Evolutionary conservation across 805 yeast species (phyloP), one percentile per base, ranked within the genome.

Genomic region (Metschnikowia hibisci): DNA sequence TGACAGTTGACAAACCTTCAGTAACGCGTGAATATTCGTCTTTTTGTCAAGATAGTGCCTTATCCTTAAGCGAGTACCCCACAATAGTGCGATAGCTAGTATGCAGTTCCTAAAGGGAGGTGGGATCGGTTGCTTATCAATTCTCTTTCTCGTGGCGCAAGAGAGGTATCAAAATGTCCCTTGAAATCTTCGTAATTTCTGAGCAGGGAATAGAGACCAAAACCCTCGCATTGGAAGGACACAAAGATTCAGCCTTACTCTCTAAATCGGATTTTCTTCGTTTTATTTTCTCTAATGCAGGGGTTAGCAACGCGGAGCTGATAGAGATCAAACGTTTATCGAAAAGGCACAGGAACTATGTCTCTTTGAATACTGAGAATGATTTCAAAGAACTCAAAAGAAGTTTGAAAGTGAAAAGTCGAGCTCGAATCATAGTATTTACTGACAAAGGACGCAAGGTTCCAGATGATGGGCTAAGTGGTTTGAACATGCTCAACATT

Each of bases 361-460:
- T 76, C 10, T 45, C 58, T 4, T 64, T 78, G 47, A 69, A 60
- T 13, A 41, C 63, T 4, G 49, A 32, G 3, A 60, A 62, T 4
- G 81, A 77, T 45, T 77, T 71, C 54, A 62, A 58, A 37, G 57
- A 67, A 18, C 62, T 78, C 43, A 56, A 59, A 32, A 64, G 80
- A 48, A 72, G 80, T 36, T 63, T 78, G 48, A 60, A 65, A 42
- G 80, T 77, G 14, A 76, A 76, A 52, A 68, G 63, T 44, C 68
- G 65, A 44, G 54, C 74, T 39, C 68, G 67, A 48, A 56, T 78
- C 45, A 14, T 41, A 4, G 48, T 37, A 10, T 22, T 29, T 32
- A 35, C 39, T 16, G 39, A 6, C 16, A 15, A 9, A 16, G 25
- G 25, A 35, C 32, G n/a, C 28, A 12, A 9, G 18, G 25, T 16